Percentiles rank a stretch among this genome's conserved stretches.
Conservation (phyloP, 1,139 yeast species). For the Blastobotrys arbuscula region DNA sequence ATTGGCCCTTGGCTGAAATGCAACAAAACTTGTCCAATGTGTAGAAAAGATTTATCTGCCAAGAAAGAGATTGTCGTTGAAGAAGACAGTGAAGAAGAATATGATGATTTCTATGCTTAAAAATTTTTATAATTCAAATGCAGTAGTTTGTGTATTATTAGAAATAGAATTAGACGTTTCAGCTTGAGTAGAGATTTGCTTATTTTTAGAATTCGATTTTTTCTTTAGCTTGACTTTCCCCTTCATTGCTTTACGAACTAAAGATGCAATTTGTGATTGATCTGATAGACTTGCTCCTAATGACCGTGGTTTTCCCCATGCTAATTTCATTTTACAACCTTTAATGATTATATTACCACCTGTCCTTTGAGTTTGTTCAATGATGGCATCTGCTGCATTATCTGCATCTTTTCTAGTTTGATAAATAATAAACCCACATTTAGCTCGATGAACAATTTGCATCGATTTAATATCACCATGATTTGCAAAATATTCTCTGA, state of each 20-base stretch:
- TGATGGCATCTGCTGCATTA: slow-evolving; percentile 38
- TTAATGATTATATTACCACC: slow-evolving; percentile 33
- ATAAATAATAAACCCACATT: slow-evolving; percentile 61
- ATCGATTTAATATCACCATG: slow-evolving; percentile 45
- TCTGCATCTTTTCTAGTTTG: slow-evolving; percentile 49
- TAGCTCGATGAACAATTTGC: slow-evolving; percentile 54
- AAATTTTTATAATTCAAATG: not conserved
- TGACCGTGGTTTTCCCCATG: slow-evolving; percentile 58
- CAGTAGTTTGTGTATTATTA: not conserved
- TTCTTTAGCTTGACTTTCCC: slow-evolving; percentile 11
- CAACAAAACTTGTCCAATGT: slow-evolving; percentile 81
- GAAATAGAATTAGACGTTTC: not conserved
- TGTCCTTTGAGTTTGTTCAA: slow-evolving; percentile 25
- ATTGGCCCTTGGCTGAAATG: slow-evolving; percentile 82
- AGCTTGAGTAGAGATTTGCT: not conserved
- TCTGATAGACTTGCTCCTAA: slow-evolving; percentile 47
- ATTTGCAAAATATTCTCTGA: slow-evolving; percentile 44
- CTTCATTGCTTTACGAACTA: slow-evolving; percentile 53
- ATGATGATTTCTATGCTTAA: slow-evolving; percentile 73
- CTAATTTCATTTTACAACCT: slow-evolving; percentile 51
- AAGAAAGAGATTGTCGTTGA: slow-evolving; percentile 42
- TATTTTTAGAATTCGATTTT: not conserved
- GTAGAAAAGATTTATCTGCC: slow-evolving; percentile 63
- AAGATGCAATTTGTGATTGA: slow-evolving; percentile 46
- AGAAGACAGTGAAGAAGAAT: slow-evolving; percentile 61